Evolutionary conservation across 768 basidiomycete genomes (phyloP), one percentile per base, ranked within the genome.

Genomic region (Podaxis carcinomalis): DNA sequence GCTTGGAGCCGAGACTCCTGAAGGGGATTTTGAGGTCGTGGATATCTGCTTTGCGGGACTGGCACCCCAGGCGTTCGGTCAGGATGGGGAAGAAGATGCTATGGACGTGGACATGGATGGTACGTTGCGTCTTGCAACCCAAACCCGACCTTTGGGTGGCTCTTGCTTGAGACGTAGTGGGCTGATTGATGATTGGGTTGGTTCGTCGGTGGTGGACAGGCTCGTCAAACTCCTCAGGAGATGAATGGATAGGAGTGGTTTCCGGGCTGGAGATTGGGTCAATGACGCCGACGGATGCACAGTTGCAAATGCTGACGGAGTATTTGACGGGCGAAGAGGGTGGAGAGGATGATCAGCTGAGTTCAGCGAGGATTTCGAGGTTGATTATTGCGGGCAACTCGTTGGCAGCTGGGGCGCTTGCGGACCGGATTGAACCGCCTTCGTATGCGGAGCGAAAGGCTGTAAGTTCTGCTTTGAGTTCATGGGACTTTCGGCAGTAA

Each of bases 311-410:
- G 80, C 75, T 99, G n/a, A 81, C 87, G 2, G 97, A 99, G 73
- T 97, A 91, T 74, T 75, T 99, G 40, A 80, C 84, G 0, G 93
- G 93, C 1, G 96, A 98, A 75, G 79, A 76, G 25, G 93, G 92
- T n/a, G 85, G 85, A 1, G 68, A 74, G 0, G 78, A 83, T 60
- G 90, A 93, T 61, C 87, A 87, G 68, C 67, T 77, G 7, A 77
- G 81, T 10, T 84, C 90, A 5, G 77, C 87, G 2, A 85, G 84
- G 63, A 89, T 98, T 68, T 89, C 93, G 5, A 82, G 94, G 13
- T 76, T 99, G 13, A 85, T 99, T 40, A 80, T 99, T 40, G 92
- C 92, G 2, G 97, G 97, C 4, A 92, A 98, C 73, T 95, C 94
- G 2, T 71, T 98, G 5, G 83, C 83, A 11, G 80, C 87, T 0